Base-by-base conservation (phyloP, 1,284 basidiomycete species). In the Trichosporon coremiiforme region DNA sequence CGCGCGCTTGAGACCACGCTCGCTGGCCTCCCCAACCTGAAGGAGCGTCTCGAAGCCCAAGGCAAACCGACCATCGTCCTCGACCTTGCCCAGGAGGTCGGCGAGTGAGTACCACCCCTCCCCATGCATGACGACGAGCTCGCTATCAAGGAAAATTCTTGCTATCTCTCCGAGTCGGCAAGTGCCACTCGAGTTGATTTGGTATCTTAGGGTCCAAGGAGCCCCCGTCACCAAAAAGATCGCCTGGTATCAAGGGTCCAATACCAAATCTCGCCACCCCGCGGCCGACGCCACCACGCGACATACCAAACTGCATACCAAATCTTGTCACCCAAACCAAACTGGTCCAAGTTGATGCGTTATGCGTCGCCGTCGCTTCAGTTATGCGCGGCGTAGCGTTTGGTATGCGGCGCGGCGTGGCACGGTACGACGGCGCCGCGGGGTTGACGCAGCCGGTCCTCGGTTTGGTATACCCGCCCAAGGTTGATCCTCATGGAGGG, bases 1-100 rank as follows among this genome's bases (percentile, higher is more conserved):
- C 76, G 83, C 20, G 78, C 83, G 0, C 78, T 84, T 78, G 81
- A 84, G 71, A 85, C 83, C 2, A 77, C 81, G 70, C 69, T 84
- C 0, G 62, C 79, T 5, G 82, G 80, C n/a, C 81, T 76, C 65
- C 79, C 79, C 2, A 71, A 73, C 1, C 70, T 83, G 13, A 77
- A 76, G 66, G 64, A 67, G 10, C 72, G 81, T 6, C 70, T 83
- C 31, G 77, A 80, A 25, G 65, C 67, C 2, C 70, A 77, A 50
- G 79, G 79, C 60, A 80, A 79, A 70, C 77, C 75, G 0, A 77
- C 79, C 29, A 72, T 85, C 65, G 63, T 84, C 8, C 69, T 82
- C 0, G 81, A 83, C 64, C 73, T 78, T 20, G 68, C 83, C 15
- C 82, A 84, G 68, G 84, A 84, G 68, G 80, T 80, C 15, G 77